Percentiles rank a stretch among this genome's conserved stretches.
Conservation (phyloP, 148 eudicot species). For the Chenopodium suecicum region DNA sequence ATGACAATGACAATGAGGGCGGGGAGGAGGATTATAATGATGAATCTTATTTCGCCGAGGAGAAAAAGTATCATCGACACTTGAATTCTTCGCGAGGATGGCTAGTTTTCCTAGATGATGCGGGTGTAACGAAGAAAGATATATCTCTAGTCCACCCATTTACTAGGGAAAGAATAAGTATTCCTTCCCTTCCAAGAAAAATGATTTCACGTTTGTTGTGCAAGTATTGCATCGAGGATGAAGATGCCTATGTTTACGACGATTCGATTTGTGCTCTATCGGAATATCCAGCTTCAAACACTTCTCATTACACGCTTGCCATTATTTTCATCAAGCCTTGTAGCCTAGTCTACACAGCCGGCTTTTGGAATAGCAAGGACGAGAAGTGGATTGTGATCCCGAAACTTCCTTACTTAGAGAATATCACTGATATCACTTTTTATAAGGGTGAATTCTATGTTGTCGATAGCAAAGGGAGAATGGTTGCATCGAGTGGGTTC, state of each 20-base stretch:
- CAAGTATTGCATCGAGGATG: too few relatives aligned
- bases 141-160: slow-evolving; percentile 1
- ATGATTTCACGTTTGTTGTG: neutral
- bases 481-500: neutral
- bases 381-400: neutral
- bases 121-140: neutral
- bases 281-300: neutral
- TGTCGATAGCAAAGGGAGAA: neutral
- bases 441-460: neutral
- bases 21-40: too few relatives aligned
- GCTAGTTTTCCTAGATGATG: too few relatives aligned
- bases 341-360: neutral
- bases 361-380: neutral
- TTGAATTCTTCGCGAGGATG: too few relatives aligned
- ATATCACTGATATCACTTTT: neutral
- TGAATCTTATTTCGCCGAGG: too few relatives aligned
- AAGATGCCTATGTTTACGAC: neutral
- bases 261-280: neutral
- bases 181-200: neutral
- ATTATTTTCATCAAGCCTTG: neutral
- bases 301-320: slow-evolving; percentile 6
- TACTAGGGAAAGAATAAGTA: neutral
- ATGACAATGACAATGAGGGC: neutral
- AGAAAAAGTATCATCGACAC: too few relatives aligned
- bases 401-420: neutral